Conservation (phyloP, 2,329 filamentous ascomycete species). For the Tolypocladium pustulatum region DNA sequence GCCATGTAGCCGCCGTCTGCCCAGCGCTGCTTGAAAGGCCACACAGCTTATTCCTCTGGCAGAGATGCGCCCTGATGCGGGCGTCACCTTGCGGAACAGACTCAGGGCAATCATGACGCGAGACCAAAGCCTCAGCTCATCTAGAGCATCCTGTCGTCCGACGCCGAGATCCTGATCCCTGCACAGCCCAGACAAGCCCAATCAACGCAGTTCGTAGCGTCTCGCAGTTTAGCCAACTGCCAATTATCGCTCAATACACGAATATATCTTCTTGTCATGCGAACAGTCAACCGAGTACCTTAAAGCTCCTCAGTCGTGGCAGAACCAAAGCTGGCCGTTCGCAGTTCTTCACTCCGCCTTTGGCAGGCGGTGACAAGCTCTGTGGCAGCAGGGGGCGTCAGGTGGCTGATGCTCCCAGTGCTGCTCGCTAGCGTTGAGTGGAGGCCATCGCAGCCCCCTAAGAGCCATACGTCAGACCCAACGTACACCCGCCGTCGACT, state of each 20-base stretch:
- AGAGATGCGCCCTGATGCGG: neutral
- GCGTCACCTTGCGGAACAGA: constrained; percentile 4
- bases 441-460: neutral
- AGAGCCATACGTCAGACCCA: constrained; percentile 3
- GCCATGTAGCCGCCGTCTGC: neutral
- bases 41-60: neutral
- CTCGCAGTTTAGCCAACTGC: neutral
- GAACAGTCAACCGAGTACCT: neutral
- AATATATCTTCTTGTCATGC: neutral
- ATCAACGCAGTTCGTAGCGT: neutral
- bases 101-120: constrained; percentile 7
- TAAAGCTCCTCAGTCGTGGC: neutral
- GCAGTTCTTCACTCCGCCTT: neutral
- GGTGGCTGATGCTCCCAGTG: neutral
- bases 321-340: neutral
- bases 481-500: neutral
- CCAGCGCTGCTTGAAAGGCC: neutral
- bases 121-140: neutral
- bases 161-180: neutral
- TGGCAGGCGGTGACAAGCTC: neutral
- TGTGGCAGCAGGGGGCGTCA: neutral
- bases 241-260: neutral
- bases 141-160: neutral
- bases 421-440: neutral
- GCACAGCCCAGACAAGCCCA: neutral